Percentiles rank a stretch among this genome's conserved stretches.
Conservation (phyloP, 108 stramenopile genomes). For the Mayamaea pseudoterrestris region DNA sequence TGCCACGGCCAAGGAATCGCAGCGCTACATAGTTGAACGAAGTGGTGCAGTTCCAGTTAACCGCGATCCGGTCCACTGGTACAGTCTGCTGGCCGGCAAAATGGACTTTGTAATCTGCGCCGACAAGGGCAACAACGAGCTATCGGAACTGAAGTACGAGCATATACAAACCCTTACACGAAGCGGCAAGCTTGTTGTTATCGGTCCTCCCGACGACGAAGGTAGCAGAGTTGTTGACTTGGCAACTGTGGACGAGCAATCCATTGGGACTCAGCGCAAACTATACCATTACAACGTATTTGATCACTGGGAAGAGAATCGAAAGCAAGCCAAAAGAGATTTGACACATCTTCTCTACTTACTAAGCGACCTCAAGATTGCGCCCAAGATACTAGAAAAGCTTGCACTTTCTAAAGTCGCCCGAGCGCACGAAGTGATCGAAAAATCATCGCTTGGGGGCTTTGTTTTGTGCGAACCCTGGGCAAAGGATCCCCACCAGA, state of each 20-base stretch:
- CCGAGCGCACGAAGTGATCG: constrained; percentile 38
- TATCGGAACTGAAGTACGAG: constrained; percentile 14
- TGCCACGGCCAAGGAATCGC: constrained; percentile 26
- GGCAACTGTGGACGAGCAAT: background rate
- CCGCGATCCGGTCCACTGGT: constrained; percentile 34
- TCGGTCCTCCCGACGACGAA: constrained; percentile 15
- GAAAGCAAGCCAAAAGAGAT: constrained; percentile 38
- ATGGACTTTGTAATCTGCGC: constrained; percentile 39
- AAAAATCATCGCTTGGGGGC: constrained; percentile 19
- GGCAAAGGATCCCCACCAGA: no score
- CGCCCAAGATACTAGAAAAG: constrained; percentile 38
- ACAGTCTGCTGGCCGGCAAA: constrained; percentile 29
- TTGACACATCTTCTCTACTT: constrained; percentile 48
- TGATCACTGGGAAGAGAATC: constrained; percentile 39
- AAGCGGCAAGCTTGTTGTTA: constrained; percentile 21
- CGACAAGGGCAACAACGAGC: constrained; percentile 9
- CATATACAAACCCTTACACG: constrained; percentile 22
- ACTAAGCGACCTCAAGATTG: constrained; percentile 23
- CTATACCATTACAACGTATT: constrained; percentile 26
- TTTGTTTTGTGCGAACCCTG: constrained; percentile 40
- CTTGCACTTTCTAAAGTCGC: constrained; percentile 51
- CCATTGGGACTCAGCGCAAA: constrained; percentile 5
- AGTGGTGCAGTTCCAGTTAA: constrained; percentile 39
- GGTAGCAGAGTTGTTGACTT: constrained; percentile 1
- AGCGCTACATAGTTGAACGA: constrained; percentile 22